Percentiles rank a stretch among this genome's conserved stretches.
Conservation (phyloP, 139 green algal genomes). For the Chlorella vulgaris region DNA sequence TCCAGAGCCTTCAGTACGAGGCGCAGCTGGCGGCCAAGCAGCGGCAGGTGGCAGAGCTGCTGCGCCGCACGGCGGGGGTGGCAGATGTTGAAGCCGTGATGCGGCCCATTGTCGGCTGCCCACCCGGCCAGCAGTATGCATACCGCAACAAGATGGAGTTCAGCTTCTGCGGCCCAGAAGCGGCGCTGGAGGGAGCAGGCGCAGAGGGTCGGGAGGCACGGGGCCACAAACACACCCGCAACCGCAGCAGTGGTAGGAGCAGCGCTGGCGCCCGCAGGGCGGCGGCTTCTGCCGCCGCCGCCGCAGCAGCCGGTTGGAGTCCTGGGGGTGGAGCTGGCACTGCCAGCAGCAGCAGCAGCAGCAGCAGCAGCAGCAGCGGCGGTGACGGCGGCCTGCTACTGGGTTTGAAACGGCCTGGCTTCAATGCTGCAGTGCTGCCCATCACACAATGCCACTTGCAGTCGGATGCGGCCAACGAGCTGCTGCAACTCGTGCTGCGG, state of each 20-base stretch:
- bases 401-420: slow-evolving; percentile 45
- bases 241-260: not conserved
- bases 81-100: slow-evolving; percentile 38
- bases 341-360: not conserved
- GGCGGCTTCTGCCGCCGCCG: too few relatives aligned
- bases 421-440: slow-evolving; percentile 45
- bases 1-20: slow-evolving; percentile 79
- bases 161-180: slow-evolving; percentile 41
- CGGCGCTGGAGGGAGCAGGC: too few relatives aligned
- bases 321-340: too few relatives aligned
- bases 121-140: slow-evolving; percentile 35
- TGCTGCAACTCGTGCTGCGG: not conserved
- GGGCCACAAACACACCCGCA: too few relatives aligned
- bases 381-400: slow-evolving; percentile 8
- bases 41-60: slow-evolving; percentile 67
- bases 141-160: slow-evolving; percentile 90
- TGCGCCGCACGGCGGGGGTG: slow-evolving; percentile 68
- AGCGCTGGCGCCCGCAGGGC: too few relatives aligned
- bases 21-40: slow-evolving; percentile 78
- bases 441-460: slow-evolving; percentile 47
- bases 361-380: not conserved
- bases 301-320: too few relatives aligned
- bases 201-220: too few relatives aligned
- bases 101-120: slow-evolving; percentile 49
- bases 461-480: slow-evolving; percentile 4